These are phyloP conservation scores for Neophaeococcomyces aloes DNA, from an alignment of 2,329 filamentous ascomycete species.

Conservation along the genomic window DNA sequence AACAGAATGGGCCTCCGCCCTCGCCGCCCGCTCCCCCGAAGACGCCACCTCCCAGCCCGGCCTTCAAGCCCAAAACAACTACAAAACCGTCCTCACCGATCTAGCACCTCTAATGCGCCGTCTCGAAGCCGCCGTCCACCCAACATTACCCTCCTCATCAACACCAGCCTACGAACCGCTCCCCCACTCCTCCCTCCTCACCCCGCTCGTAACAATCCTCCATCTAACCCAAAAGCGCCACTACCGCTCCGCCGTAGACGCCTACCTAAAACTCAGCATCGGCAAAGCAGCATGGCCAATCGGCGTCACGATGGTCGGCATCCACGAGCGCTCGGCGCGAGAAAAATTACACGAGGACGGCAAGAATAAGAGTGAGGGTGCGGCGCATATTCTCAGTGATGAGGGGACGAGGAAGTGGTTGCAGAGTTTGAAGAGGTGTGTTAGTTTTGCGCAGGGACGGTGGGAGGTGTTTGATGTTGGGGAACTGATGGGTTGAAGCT, in stretches of 20 bases:
- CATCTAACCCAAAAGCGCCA: conserved; percentile 77
- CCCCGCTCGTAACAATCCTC: conserved; percentile 83
- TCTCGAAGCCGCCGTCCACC: conserved; percentile 65
- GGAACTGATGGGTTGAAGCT: conserved; percentile 85
- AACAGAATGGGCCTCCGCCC: conserved; percentile 69
- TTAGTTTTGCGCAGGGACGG: conserved; percentile 91
- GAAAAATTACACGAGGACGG: conserved; percentile 82
- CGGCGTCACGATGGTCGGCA: conserved; percentile 98
- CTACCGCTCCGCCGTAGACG: conserved; percentile 95
- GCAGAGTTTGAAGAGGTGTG: conserved; percentile 92
- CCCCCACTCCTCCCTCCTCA: conserved; percentile 53
- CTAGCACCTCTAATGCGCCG: conserved; percentile 84
- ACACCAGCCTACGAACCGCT: conserved; percentile 51
- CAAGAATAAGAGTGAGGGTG: conserved; percentile 50
- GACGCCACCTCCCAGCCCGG: conserved; percentile 66
- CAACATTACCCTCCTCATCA: conserved; percentile 35
- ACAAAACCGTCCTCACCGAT: conserved; percentile 78
- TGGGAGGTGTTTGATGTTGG: conserved; percentile 90
- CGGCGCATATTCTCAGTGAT: conserved; percentile 90
- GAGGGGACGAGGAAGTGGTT: conserved; percentile 91
- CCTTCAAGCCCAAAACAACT: conserved; percentile 69
- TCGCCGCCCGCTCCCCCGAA: conserved; percentile 48
- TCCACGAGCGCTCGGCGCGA: conserved; percentile 88
- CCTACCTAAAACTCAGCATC: conserved; percentile 84
- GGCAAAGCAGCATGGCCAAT: conserved; percentile 98